Evolutionary conservation across 352 stramenopile species (phyloP), one percentile per base, ranked within the genome.

Genomic region (Globisporangium cederbergense): DNA sequence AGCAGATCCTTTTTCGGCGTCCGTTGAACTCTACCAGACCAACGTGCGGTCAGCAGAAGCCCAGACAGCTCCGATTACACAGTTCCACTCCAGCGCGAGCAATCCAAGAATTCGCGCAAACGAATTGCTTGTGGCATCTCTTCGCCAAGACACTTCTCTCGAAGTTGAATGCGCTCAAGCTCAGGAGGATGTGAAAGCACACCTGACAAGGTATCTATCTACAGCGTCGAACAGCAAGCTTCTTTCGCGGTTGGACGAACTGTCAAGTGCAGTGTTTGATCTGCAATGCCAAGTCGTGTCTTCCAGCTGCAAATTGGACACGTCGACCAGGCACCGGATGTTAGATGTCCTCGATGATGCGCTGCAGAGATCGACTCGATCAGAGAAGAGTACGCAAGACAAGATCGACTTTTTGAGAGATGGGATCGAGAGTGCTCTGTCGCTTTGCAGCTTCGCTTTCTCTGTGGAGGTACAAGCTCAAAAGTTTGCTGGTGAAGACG

Each of bases 241-340:
- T 14, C 57, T 65, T 8, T 54, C 28, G 16, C 72, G 67, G 34
- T 47, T 84, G 53, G 60, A 67, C 50, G 58, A 61, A 10, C 42
- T 81, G 30, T 79, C 69, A 16, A 59, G 55, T 20, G 45, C 72
- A 46, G 56, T 71, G 20, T 72, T 75, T 57, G 62, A 75, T 42
- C 57, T 84, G 43, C 76, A 84, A 58, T 78, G 67, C 38, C 62
- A 62, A 40, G 50, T 84, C n/a, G 56, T 67, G 34, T 75, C 72
- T 20, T 38, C 49, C 20, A 64, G 52, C 11, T 77, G 65, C 51
- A 32, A 43, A 0, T 18, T 81, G 50, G 25, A 63, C 2, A 52
- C 72, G 1, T 47, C 57, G 25, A 54, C 32, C 10, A 73, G 72
- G 38, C 62, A 76, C 47, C 56, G 70, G 11, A 56, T 84, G 60